Percentiles rank a stretch among this genome's conserved stretches.
These are phyloP conservation scores for Lactarius tabidus DNA, from an alignment of 768 basidiomycete genomes.

Conservation along the genomic window DNA sequence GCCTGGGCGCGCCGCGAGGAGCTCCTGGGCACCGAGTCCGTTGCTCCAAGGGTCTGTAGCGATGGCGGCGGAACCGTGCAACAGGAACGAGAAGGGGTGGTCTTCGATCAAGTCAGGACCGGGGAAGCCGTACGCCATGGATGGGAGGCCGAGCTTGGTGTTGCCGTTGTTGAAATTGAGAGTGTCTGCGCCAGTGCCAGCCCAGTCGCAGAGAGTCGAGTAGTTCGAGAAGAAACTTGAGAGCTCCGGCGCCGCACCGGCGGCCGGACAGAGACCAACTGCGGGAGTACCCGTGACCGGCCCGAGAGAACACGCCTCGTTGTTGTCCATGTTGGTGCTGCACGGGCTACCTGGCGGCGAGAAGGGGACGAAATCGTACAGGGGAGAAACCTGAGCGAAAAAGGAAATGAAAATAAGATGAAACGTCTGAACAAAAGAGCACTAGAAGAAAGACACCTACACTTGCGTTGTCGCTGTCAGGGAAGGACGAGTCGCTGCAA, in stretches of 20 bases:
- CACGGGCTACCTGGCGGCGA: slow-evolving; percentile 26
- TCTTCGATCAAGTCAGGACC: slow-evolving; percentile 4
- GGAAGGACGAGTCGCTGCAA: slow-evolving; percentile 21
- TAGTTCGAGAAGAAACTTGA: slow-evolving; percentile 20
- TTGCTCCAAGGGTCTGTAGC: slow-evolving; percentile 13
- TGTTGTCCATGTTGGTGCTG: slow-evolving; percentile 17
- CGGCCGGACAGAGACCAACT: background rate
- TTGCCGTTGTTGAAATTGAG: background rate
- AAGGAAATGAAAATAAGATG: background rate
- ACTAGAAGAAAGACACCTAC: slow-evolving; percentile 4
- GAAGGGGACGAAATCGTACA: slow-evolving; percentile 16
- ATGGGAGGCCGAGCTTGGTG: background rate
- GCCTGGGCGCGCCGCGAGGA: slow-evolving; percentile 3
- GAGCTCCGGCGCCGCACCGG: background rate
- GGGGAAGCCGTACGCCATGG: background rate
- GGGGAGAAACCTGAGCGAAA: background rate
- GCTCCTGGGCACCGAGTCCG: slow-evolving; percentile 4
- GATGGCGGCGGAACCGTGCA: background rate
- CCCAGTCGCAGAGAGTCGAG: slow-evolving; percentile 26
- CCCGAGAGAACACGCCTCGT: slow-evolving; percentile 9
- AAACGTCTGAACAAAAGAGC: background rate
- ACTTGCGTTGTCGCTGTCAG: slow-evolving; percentile 18
- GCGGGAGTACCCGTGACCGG: background rate
- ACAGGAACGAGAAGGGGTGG: slow-evolving; percentile 15
- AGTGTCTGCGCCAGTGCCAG: slow-evolving; percentile 5